A percentile compares a stretch with the other conserved stretches of the same genome.
Conservation (phyloP, 2,329 filamentous ascomycete species). For the Epichloe uncinata region DNA sequence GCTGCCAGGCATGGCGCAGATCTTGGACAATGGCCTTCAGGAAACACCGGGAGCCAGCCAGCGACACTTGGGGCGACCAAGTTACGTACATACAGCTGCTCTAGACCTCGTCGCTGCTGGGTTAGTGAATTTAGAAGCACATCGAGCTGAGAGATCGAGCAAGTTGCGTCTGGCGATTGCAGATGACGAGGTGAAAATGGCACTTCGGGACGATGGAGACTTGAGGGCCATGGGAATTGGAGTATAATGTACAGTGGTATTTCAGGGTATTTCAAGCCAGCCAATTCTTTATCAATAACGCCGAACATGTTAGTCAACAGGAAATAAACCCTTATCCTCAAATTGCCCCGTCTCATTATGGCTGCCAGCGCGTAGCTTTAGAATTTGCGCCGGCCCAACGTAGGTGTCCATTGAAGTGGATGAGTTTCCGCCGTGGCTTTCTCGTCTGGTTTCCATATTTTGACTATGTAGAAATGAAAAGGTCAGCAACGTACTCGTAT, state of each 20-base stretch:
- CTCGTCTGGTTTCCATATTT: constrained; percentile 93
- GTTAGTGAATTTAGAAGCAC: constrained; percentile 70
- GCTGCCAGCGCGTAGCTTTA: constrained; percentile 20
- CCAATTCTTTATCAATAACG: background rate
- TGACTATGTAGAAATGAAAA: constrained; percentile 46
- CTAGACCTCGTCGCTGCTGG: constrained; percentile 78
- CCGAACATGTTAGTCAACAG: background rate
- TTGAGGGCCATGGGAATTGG: constrained; percentile 64
- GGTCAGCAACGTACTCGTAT: constrained; percentile 31
- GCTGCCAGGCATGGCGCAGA: constrained; percentile 24
- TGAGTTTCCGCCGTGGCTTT: constrained; percentile 82
- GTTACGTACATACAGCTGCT: constrained; percentile 53
- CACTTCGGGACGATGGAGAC: constrained; percentile 77
- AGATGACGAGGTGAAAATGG: constrained; percentile 81
- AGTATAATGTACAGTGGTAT: constrained; percentile 19
- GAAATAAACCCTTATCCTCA: background rate
- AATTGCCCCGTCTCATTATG: background rate
- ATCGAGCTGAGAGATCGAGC: constrained; percentile 71
- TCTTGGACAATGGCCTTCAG: constrained; percentile 19
- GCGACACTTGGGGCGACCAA: constrained; percentile 19
- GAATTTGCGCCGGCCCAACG: constrained; percentile 62
- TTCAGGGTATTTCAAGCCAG: constrained; percentile 7
- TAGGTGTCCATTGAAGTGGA: constrained; percentile 85
- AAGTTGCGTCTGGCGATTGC: constrained; percentile 77
- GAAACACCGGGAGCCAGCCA: constrained; percentile 15